Conservation (phyloP, 2,329 filamentous ascomycete genomes). For the Laburnicola sp. region DNA sequence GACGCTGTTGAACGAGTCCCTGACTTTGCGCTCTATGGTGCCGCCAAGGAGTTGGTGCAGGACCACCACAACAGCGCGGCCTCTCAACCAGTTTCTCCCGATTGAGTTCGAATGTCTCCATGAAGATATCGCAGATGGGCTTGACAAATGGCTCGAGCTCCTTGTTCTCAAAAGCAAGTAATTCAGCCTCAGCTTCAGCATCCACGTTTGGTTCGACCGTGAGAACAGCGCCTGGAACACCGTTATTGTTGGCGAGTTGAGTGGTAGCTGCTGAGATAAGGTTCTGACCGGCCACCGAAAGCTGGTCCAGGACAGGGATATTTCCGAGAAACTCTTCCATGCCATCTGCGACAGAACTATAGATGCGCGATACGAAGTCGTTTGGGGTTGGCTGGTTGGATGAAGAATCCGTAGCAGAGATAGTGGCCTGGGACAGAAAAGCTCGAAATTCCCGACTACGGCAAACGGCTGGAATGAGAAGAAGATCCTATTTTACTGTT, state of each 20-base stretch:
- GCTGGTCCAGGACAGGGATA: conserved; percentile 90
- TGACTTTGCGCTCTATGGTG: conserved; percentile 92
- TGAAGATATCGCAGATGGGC: conserved; percentile 95
- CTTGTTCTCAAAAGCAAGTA: conserved; percentile 81
- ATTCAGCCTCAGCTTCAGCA: conserved; percentile 86
- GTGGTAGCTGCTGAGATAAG: conserved; percentile 73
- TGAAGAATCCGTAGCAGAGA: conserved; percentile 67
- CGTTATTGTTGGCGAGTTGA: conserved; percentile 49
- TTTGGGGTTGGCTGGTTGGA: conserved; percentile 62
- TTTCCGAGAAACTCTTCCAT: conserved; percentile 98
- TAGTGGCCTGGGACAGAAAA: conserved; percentile 85
- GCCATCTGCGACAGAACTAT: conserved; percentile 94
- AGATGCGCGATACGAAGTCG: conserved; percentile 91
- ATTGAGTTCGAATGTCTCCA: conserved; percentile 93
- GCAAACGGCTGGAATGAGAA: conserved; percentile 89
- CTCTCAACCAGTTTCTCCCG: conserved; percentile 96
- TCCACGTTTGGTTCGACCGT: conserved; percentile 55
- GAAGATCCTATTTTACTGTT: conserved; percentile 60
- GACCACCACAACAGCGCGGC: conserved; percentile 92
- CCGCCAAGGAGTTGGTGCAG: conserved; percentile 93
- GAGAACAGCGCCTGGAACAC: conserved; percentile 34
- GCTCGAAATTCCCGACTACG: conserved; percentile 88
- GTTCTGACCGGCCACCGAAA: conserved; percentile 90
- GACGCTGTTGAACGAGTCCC: conserved; percentile 75
- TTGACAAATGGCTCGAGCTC: conserved; percentile 96